Conservation (phyloP, 192 early-diverging fungal genomes). For the Linnemannia zychae region DNA sequence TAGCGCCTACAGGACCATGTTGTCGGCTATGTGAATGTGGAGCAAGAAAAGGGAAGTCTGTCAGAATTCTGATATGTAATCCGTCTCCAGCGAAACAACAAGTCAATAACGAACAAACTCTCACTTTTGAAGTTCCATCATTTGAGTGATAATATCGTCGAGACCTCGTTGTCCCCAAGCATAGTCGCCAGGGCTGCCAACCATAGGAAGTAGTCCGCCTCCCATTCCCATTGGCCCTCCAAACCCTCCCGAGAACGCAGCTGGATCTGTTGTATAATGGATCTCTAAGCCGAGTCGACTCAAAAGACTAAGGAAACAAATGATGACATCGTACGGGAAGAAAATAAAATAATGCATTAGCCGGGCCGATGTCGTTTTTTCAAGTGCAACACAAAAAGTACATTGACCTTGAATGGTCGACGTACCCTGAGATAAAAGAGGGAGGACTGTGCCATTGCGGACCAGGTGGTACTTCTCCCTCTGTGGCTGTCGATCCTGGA, state of each 20-base stretch:
- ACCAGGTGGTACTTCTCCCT: neutral
- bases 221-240: slow-evolving; percentile 15
- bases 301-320: slow-evolving; percentile 10
- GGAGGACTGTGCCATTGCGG: slow-evolving; percentile 34
- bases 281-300: slow-evolving; percentile 37
- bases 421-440: slow-evolving; percentile 33
- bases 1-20: slow-evolving; percentile 32
- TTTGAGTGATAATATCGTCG: slow-evolving; percentile 90
- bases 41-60: neutral
- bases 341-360: neutral
- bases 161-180: slow-evolving; percentile 85
- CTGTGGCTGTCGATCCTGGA: neutral
- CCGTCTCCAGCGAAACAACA: slow-evolving; percentile 25
- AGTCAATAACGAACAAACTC: neutral
- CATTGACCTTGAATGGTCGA: neutral
- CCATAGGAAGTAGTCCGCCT: slow-evolving; percentile 40
- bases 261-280: slow-evolving; percentile 34
- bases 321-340: neutral
- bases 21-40: slow-evolving; percentile 10
- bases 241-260: slow-evolving; percentile 26
- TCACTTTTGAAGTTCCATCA: slow-evolving; percentile 82
- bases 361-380: neutral
- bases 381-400: neutral
- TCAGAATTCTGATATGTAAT: neutral
- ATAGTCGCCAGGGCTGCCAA: slow-evolving; percentile 82